Conservation (phyloP, 2,329 filamentous ascomycete species). For the Fusarium protoensiforme region DNA sequence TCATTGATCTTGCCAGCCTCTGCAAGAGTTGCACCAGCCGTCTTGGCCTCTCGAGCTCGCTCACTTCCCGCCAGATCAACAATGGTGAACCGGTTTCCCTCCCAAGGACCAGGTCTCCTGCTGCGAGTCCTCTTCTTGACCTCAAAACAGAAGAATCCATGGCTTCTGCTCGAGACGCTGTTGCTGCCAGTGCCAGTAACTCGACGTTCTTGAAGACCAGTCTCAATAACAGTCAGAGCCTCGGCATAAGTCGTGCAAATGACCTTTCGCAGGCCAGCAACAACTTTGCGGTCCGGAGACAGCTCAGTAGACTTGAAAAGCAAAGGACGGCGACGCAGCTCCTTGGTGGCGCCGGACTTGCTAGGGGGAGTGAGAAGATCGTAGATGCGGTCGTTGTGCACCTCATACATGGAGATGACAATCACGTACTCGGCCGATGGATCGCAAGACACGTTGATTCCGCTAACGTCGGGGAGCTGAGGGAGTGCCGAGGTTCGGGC, state of each 20-base stretch:
- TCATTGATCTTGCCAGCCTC: slow-evolving; percentile 99
- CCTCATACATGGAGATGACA: slow-evolving; percentile 97
- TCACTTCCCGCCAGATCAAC: slow-evolving; percentile 96
- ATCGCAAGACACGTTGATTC: slow-evolving; percentile 69
- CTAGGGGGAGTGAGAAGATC: slow-evolving; percentile 80
- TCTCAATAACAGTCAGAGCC: slow-evolving; percentile 89
- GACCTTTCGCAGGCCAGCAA: slow-evolving; percentile 90
- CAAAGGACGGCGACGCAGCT: slow-evolving; percentile 79
- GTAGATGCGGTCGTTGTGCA: slow-evolving; percentile 98
- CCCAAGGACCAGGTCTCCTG: slow-evolving; percentile 70
- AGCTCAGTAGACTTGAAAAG: slow-evolving; percentile 93
- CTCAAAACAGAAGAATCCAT: slow-evolving; percentile 96
- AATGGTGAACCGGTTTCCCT: slow-evolving; percentile 82
- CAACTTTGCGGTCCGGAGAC: slow-evolving; percentile 91
- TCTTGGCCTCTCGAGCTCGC: slow-evolving; percentile 92
- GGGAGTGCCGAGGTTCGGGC: slow-evolving; percentile 79
- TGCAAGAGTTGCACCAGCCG: slow-evolving; percentile 88
- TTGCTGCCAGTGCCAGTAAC: slow-evolving; percentile 94
- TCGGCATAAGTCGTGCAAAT: slow-evolving; percentile 86
- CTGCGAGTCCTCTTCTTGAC: slow-evolving; percentile 79
- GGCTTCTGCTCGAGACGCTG: slow-evolving; percentile 89
- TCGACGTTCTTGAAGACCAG: slow-evolving; percentile 85
- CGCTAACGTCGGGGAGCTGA: slow-evolving; percentile 78
- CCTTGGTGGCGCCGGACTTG: slow-evolving; percentile 72
- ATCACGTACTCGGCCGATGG: slow-evolving; percentile 84